A percentile compares a stretch with the other conserved stretches of the same genome.
phyloP scores from a whole-genome alignment of 306 rosid species.

The Dryas drummondii region DNA sequence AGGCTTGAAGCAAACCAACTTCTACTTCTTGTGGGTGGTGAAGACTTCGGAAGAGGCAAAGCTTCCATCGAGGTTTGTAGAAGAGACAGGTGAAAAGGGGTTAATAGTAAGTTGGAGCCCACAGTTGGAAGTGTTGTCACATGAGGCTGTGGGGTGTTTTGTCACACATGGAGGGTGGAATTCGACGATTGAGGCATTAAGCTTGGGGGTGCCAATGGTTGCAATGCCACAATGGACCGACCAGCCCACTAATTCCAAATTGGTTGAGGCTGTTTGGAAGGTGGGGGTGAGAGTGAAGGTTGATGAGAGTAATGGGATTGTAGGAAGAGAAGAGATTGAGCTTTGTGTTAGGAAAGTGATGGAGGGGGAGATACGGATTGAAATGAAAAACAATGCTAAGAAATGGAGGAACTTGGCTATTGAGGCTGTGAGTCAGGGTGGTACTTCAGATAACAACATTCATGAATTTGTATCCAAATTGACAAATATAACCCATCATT shows the following conservation, averaged over 20 bases:
- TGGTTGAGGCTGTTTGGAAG: conserved; percentile 46
- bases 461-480: conserved; percentile 29
- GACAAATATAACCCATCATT: no score
- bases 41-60: conserved; percentile 31
- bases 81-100: conserved; percentile 36
- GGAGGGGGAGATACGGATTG: conserved; percentile 26
- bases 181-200: conserved; percentile 49
- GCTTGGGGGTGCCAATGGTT: conserved; percentile 57
- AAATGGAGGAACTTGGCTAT: conserved; percentile 40
- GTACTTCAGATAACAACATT: conserved; percentile 50
- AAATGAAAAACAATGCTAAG: conserved; percentile 34
- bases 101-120: conserved; percentile 47
- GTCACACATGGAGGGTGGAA: conserved; percentile 58
- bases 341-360: conserved; percentile 35
- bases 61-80: conserved; percentile 22
- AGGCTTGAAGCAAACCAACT: conserved; percentile 34
- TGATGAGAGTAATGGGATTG: conserved; percentile 34
- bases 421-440: conserved; percentile 32
- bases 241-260: conserved; percentile 51
- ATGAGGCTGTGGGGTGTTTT: conserved; percentile 48
- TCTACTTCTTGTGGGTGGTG: conserved; percentile 58
- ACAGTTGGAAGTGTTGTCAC: conserved; percentile 50
- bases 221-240: conserved; percentile 59
- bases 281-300: conserved; percentile 44
- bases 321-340: conserved; percentile 41